Percentiles rank a stretch among this genome's conserved stretches.
These are phyloP conservation scores for Ophiostoma triangulosporum DNA, from an alignment of 2,329 filamentous ascomycete species.

Conservation along the genomic window DNA sequence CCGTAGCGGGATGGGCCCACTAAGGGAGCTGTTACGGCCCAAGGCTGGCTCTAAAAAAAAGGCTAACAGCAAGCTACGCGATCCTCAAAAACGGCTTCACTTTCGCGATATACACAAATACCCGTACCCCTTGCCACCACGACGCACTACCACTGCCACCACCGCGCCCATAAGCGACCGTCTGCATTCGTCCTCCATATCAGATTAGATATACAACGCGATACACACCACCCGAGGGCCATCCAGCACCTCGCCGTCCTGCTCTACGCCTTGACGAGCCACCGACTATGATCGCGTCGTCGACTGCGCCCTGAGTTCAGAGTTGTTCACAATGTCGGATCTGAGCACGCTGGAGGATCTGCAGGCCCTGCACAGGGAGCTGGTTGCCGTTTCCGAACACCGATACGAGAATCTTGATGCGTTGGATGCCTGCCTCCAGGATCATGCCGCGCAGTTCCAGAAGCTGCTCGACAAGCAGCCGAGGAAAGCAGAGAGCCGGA, in stretches of 20 bases:
- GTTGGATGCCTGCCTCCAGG: slow-evolving; percentile 58
- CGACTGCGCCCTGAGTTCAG: slow-evolving; percentile 3
- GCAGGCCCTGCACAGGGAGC: slow-evolving; percentile 73
- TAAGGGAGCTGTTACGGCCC: slow-evolving; percentile 8
- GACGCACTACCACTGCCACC: too few relatives aligned
- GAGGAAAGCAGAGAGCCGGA: slow-evolving; percentile 63
- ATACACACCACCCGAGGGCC: background rate
- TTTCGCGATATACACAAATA: slow-evolving; percentile 5
- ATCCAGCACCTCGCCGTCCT: background rate
- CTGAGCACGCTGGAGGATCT: slow-evolving; percentile 61
- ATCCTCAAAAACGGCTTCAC: slow-evolving; percentile 4
- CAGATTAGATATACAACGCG: background rate
- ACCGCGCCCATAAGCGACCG: background rate
- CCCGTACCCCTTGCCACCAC: background rate
- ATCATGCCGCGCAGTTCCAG: slow-evolving; percentile 52
- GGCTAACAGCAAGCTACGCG: slow-evolving; percentile 11
- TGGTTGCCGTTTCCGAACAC: slow-evolving; percentile 61
- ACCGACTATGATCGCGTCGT: slow-evolving; percentile 12
- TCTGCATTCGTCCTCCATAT: background rate
- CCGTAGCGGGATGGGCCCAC: slow-evolving; percentile 4
- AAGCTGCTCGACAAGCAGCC: slow-evolving; percentile 60
- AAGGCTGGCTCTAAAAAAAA: slow-evolving; percentile 10
- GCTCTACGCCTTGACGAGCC: background rate
- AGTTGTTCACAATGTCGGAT: slow-evolving; percentile 48
- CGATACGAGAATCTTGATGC: slow-evolving; percentile 47